phyloP scores from a whole-genome alignment of 768 basidiomycete species.

The Paxillus involutus region DNA sequence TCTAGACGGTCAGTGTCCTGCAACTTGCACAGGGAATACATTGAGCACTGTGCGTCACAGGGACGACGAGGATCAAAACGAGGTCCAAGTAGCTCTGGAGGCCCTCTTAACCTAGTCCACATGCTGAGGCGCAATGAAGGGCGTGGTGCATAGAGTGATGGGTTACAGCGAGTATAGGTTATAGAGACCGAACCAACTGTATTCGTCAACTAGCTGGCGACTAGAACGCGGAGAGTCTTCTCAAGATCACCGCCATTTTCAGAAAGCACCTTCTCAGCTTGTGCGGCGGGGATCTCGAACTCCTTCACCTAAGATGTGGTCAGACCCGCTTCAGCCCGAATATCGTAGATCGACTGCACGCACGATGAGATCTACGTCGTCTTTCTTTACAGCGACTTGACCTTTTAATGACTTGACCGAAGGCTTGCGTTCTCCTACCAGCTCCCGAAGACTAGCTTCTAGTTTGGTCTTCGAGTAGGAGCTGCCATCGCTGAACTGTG shows the following conservation, averaged over 20 bases:
- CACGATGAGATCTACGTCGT: slow-evolving; percentile 29
- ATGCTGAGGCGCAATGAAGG: neutral
- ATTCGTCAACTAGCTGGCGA: slow-evolving; percentile 16
- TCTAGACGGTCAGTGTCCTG: too few species aligned
- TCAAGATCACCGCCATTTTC: slow-evolving; percentile 31
- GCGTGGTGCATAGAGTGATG: neutral
- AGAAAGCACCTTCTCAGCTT: slow-evolving; percentile 30
- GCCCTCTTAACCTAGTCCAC: too few species aligned
- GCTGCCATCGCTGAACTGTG: slow-evolving; percentile 56
- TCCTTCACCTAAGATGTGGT: slow-evolving; percentile 25
- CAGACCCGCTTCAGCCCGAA: neutral
- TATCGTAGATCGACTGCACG: slow-evolving; percentile 4
- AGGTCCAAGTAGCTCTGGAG: too few species aligned
- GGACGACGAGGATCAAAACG: too few species aligned
- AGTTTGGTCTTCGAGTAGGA: slow-evolving; percentile 35
- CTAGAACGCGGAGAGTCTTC: slow-evolving; percentile 25
- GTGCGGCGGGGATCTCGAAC: slow-evolving; percentile 25
- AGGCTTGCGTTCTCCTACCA: slow-evolving; percentile 41
- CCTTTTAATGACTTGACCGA: slow-evolving; percentile 49
- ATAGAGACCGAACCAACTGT: neutral
- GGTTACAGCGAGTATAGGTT: neutral
- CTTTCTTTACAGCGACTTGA: slow-evolving; percentile 22
- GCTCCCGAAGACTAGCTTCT: slow-evolving; percentile 48
- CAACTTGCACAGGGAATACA: too few species aligned
- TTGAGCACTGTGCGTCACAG: too few species aligned